Conservation (phyloP, 1,284 basidiomycete genomes). For the Rhizoctonia solani region DNA sequence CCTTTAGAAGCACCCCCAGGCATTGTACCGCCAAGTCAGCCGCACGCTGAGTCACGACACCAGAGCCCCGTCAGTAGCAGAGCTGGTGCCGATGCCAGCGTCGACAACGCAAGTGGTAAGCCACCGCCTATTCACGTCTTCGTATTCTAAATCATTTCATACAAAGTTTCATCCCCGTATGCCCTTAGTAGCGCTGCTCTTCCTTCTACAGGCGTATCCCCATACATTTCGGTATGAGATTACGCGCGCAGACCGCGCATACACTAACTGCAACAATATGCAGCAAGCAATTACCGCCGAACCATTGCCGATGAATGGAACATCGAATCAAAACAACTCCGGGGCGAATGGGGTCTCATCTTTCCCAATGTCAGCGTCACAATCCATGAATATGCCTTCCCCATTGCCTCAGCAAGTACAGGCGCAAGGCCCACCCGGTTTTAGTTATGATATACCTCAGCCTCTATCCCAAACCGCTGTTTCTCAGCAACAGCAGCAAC, state of each 20-base stretch:
- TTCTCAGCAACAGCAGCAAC: slow-evolving; percentile 40
- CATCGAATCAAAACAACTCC: slow-evolving; percentile 41
- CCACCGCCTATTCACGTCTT: slow-evolving; percentile 48
- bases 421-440: slow-evolving; percentile 44
- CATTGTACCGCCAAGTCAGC: slow-evolving; percentile 11
- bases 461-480: slow-evolving; percentile 34
- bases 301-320: slow-evolving; percentile 47
- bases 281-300: slow-evolving; percentile 45
- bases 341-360: slow-evolving; percentile 38
- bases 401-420: slow-evolving; percentile 68
- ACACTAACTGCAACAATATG: slow-evolving; percentile 27
- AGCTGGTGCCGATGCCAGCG: slow-evolving; percentile 51
- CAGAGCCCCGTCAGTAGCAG: slow-evolving; percentile 37
- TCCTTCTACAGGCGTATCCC: slow-evolving; percentile 37
- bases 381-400: slow-evolving; percentile 50
- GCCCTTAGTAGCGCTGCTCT: slow-evolving; percentile 32
- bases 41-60: slow-evolving; percentile 32
- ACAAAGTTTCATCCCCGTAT: slow-evolving; percentile 42
- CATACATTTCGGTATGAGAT: slow-evolving; percentile 39
- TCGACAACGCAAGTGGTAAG: slow-evolving; percentile 57
- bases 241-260: slow-evolving; percentile 42
- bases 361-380: slow-evolving; percentile 31
- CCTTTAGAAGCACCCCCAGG: slow-evolving; percentile 41
- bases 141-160: slow-evolving; percentile 55
- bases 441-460: slow-evolving; percentile 15